Conservation (phyloP, 768 basidiomycete species). For the Austroboletus eburneus region DNA sequence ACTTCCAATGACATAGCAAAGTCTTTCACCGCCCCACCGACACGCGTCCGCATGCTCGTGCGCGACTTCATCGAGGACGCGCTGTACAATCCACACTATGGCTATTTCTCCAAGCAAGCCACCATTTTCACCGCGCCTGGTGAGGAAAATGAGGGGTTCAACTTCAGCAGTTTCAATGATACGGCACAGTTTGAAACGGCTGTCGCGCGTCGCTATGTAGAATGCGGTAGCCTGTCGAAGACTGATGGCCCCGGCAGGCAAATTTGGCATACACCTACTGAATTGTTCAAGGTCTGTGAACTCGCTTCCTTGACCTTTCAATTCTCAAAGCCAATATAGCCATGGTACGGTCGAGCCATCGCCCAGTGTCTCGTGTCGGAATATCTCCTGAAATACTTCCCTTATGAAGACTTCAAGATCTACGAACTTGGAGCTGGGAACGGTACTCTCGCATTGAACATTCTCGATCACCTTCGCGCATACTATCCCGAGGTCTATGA, state of each 20-base stretch:
- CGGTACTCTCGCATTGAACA: conserved; percentile 87
- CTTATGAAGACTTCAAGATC: conserved; percentile 92
- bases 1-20: conserved; percentile 67
- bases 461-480: conserved; percentile 74
- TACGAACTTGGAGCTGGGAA: conserved; percentile 99
- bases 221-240: conserved; percentile 57
- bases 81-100: conserved; percentile 95
- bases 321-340: conserved; percentile 45
- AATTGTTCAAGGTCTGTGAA: conserved; percentile 81
- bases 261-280: conserved; percentile 98
- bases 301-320: not conserved
- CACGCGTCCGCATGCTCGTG: conserved; percentile 85
- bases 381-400: conserved; percentile 92
- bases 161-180: conserved; percentile 66
- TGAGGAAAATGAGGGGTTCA: conserved; percentile 45
- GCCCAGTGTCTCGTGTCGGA: conserved; percentile 86
- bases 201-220: conserved; percentile 71
- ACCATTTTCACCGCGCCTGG: conserved; percentile 73
- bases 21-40: conserved; percentile 54
- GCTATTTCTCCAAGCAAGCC: conserved; percentile 93
- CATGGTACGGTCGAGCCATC: conserved; percentile 90
- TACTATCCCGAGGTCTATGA: conserved; percentile 91
- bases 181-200: conserved; percentile 75
- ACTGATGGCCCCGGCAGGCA: conserved; percentile 75
- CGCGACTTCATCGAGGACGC: conserved; percentile 97